Percentiles rank a stretch among this genome's conserved stretches.
Evolutionary conservation across 805 yeast genomes (phyloP).

Genomic region (Metschnikowia kofuensis): DNA sequence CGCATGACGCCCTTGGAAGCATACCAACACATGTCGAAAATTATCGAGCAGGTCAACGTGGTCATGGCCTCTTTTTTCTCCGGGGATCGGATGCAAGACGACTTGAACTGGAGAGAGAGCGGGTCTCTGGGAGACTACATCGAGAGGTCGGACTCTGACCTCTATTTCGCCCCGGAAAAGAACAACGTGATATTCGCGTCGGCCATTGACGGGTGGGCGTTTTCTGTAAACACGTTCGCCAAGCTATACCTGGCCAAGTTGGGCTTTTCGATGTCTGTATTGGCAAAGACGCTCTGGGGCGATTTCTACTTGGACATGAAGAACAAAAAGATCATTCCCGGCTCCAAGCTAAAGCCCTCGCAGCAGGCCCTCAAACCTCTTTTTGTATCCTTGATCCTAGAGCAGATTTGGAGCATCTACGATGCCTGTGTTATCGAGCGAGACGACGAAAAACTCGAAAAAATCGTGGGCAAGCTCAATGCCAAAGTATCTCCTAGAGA

Average conservation of each 20-base stretch:
- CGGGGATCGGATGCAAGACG: slow-evolving; percentile 90
- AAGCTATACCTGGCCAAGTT: slow-evolving; percentile 79
- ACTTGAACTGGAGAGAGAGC: slow-evolving; percentile 68
- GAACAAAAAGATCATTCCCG: slow-evolving; percentile 74
- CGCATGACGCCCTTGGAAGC: slow-evolving; percentile 83
- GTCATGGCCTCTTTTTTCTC: slow-evolving; percentile 91
- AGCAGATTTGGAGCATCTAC: slow-evolving; percentile 90
- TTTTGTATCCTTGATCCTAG: slow-evolving; percentile 83
- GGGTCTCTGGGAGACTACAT: slow-evolving; percentile 56
- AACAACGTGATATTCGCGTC: slow-evolving; percentile 88
- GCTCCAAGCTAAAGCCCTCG: slow-evolving; percentile 61
- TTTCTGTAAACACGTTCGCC: slow-evolving; percentile 84
- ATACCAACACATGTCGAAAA: slow-evolving; percentile 68
- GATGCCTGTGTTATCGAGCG: slow-evolving; percentile 63
- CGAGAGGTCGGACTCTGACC: slow-evolving; percentile 74
- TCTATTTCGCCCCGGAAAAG: slow-evolving; percentile 82
- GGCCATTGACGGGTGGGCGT: slow-evolving; percentile 98
- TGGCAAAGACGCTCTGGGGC: slow-evolving; percentile 93
- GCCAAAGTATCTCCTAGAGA: slow-evolving; percentile 74
- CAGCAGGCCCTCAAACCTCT: slow-evolving; percentile 58
- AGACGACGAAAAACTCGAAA: slow-evolving; percentile 68
- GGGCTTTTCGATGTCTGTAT: slow-evolving; percentile 75
- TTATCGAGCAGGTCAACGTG: slow-evolving; percentile 91
- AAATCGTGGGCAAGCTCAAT: slow-evolving; percentile 67
- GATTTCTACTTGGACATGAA: slow-evolving; percentile 88